Evolutionary conservation across 2,329 filamentous ascomycete species (phyloP).

Genomic region (Chrysosporium keratinophilum): DNA sequence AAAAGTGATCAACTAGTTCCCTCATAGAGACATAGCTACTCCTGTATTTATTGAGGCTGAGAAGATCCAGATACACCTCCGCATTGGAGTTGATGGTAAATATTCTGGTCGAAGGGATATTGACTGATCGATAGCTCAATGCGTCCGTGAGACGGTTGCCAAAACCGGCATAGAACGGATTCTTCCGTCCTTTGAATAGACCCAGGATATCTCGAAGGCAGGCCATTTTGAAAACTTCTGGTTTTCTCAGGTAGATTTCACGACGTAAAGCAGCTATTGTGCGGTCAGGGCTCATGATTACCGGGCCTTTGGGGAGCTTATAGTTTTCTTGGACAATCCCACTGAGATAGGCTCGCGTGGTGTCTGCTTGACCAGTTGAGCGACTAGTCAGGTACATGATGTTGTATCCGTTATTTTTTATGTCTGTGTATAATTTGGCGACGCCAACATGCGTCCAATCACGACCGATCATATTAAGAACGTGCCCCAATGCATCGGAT

Average conservation of each 20-base stretch:
- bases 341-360: constrained; percentile 76
- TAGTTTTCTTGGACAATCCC: constrained; percentile 83
- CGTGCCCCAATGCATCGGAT: constrained; percentile 85
- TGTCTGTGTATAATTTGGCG: constrained; percentile 94
- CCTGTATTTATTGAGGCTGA: constrained; percentile 88
- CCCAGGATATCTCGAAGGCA: constrained; percentile 88
- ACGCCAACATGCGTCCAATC: constrained; percentile 98
- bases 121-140: constrained; percentile 87
- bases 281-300: constrained; percentile 87
- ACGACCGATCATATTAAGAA: constrained; percentile 89
- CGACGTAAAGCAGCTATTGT: constrained; percentile 87
- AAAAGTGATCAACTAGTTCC: constrained; percentile 96
- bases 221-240: constrained; percentile 99
- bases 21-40: constrained; percentile 96
- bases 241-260: constrained; percentile 90
- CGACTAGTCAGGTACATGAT: constrained; percentile 96
- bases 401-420: constrained; percentile 91
- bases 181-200: constrained; percentile 65
- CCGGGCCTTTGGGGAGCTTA: constrained; percentile 75
- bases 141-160: constrained; percentile 95
- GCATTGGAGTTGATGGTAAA: constrained; percentile 99
- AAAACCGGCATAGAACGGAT: constrained; percentile 93
- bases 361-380: constrained; percentile 87
- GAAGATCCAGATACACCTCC: constrained; percentile 80
- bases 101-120: constrained; percentile 86